phyloP scores from a whole-genome alignment of 768 basidiomycete genomes.

The Rubroboletus satanas region DNA sequence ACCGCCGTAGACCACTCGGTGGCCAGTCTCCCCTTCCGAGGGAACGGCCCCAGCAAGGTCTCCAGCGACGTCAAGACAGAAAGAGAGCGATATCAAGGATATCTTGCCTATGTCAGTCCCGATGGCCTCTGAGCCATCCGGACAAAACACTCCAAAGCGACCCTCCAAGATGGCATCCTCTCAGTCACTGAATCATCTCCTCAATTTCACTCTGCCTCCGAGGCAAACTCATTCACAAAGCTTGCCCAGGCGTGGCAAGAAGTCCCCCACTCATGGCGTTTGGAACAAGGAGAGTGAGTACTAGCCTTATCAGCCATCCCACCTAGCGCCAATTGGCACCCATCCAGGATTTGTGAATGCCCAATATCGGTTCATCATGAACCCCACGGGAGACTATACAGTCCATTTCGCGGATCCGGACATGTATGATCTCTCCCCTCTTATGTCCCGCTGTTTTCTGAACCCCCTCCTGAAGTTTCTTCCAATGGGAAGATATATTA shows the following conservation, averaged over 20 bases:
- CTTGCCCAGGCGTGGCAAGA: constrained; percentile 74
- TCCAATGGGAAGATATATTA: constrained; percentile 94
- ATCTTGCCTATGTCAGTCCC: constrained; percentile 20
- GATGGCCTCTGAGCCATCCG: constrained; percentile 25
- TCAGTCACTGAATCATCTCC: constrained; percentile 75
- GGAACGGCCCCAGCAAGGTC: constrained; percentile 39
- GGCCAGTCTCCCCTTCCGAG: constrained; percentile 44
- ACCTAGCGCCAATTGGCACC: constrained; percentile 13
- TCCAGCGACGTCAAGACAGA: constrained; percentile 1
- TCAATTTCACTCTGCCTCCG: constrained; percentile 92
- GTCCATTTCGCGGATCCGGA: constrained; percentile 98
- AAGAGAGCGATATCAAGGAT: constrained; percentile 20
- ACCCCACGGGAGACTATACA: constrained; percentile 86
- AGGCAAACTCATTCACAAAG: constrained; percentile 62
- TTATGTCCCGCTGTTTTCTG: background rate
- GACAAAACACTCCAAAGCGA: constrained; percentile 49
- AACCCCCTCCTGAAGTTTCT: constrained; percentile 54
- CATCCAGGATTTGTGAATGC: constrained; percentile 89
- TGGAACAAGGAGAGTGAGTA: constrained; percentile 95
- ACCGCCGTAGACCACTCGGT: constrained; percentile 8
- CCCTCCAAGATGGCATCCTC: constrained; percentile 63
- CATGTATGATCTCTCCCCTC: constrained; percentile 57
- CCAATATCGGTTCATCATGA: constrained; percentile 94
- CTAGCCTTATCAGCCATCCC: constrained; percentile 7
- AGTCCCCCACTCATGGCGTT: constrained; percentile 55